These are phyloP conservation scores for Hericium coralloides DNA, from an alignment of 768 basidiomycete species.

Conservation along the genomic window DNA sequence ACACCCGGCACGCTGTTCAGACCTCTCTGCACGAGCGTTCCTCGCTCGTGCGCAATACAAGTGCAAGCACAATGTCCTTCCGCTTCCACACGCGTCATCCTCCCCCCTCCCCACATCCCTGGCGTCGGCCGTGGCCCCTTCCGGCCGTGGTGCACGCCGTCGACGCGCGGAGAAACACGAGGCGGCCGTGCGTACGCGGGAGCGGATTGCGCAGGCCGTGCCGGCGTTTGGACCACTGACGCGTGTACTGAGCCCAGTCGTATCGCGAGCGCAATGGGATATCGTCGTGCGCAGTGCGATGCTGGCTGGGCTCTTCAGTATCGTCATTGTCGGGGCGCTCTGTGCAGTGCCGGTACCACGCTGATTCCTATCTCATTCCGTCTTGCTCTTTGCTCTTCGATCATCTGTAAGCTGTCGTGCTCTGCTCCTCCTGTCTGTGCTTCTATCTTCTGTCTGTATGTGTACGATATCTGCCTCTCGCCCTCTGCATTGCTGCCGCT, in stretches of 20 bases:
- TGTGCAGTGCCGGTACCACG: conserved; percentile 24
- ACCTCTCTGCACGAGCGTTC: conserved; percentile 5
- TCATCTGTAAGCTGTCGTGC: not conserved
- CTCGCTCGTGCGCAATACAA: conserved; percentile 7
- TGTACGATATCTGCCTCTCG: not conserved
- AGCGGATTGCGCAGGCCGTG: conserved; percentile 36
- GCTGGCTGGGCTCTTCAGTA: conserved; percentile 34
- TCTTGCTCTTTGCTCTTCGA: not conserved
- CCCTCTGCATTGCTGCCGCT: not conserved
- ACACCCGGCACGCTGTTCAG: not conserved
- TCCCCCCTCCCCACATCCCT: not conserved
- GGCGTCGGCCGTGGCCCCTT: not conserved
- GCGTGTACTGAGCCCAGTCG: conserved; percentile 55
- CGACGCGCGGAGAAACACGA: conserved; percentile 6
- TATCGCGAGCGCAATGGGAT: conserved; percentile 80
- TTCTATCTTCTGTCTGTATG: not conserved
- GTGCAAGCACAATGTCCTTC: conserved; percentile 5
- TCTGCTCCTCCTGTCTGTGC: not conserved
- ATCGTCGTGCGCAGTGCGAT: conserved; percentile 56
- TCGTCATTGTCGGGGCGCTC: conserved; percentile 22
- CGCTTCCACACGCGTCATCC: not conserved
- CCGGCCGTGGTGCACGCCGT: conserved; percentile 1
- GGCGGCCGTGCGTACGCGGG: not conserved
- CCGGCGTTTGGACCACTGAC: conserved; percentile 73
- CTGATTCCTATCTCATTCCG: not conserved